Evolutionary conservation across 805 yeast species (phyloP).

Genomic region (Saccharomycopsis babjevae): DNA sequence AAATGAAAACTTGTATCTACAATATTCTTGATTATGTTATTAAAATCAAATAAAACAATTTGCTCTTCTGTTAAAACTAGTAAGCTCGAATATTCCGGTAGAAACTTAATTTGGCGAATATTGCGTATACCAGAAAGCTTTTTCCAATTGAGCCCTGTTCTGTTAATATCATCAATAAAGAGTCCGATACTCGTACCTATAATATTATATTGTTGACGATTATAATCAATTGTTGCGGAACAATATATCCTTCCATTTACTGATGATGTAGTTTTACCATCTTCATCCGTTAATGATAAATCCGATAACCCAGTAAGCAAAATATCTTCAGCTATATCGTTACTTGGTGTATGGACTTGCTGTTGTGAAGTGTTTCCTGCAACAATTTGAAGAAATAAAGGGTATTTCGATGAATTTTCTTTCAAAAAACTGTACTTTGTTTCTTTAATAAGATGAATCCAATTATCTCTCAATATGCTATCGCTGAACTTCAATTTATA

Average conservation of each 20-base stretch:
- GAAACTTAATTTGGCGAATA: slow-evolving; percentile 17
- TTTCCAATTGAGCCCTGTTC: slow-evolving; percentile 18
- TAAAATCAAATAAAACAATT: slow-evolving; percentile 17
- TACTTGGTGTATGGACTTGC: not conserved
- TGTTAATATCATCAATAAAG: slow-evolving; percentile 17
- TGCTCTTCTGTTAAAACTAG: slow-evolving; percentile 17
- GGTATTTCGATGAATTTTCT: slow-evolving; percentile 7
- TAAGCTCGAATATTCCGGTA: not conserved
- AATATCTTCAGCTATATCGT: not conserved
- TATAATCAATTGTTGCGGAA: slow-evolving; percentile 13
- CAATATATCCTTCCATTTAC: slow-evolving; percentile 13
- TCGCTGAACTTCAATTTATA: slow-evolving; percentile 13
- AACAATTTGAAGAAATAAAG: slow-evolving; percentile 11
- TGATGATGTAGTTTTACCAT: slow-evolving; percentile 1
- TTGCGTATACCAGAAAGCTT: slow-evolving; percentile 17
- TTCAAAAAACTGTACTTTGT: slow-evolving; percentile 12
- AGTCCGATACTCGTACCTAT: slow-evolving; percentile 17
- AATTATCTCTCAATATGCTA: slow-evolving; percentile 9
- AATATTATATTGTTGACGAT: slow-evolving; percentile 15
- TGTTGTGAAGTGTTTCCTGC: slow-evolving; percentile 5
- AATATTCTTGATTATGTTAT: slow-evolving; percentile 17
- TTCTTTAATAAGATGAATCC: slow-evolving; percentile 14
- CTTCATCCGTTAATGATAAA: slow-evolving; percentile 3
- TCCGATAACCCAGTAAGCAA: not conserved
- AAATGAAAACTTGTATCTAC: slow-evolving; percentile 16